A percentile compares a stretch with the other conserved stretches of the same genome.
phyloP scores from a whole-genome alignment of 768 basidiomycete genomes.

The Russula ochroleuca region DNA sequence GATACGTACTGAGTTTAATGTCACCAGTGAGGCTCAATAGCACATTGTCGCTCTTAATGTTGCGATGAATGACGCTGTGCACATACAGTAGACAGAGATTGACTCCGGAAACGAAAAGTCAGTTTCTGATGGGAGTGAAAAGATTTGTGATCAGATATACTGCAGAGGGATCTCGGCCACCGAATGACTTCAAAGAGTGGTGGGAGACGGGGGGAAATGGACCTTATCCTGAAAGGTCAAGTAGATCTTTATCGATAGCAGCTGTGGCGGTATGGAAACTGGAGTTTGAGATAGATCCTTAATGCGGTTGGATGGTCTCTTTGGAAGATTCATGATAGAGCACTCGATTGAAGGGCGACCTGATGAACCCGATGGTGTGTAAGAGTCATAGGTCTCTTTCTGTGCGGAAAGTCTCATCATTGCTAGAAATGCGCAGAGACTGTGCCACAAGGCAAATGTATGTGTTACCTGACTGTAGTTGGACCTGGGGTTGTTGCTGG shows the following conservation, averaged over 20 bases:
- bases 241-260: too few relatives aligned
- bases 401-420: neutral
- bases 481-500: conserved; percentile 31
- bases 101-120: conserved; percentile 26
- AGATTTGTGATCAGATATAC: conserved; percentile 30
- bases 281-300: too few relatives aligned
- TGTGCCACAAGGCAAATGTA: neutral
- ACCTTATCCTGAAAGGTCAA: neutral
- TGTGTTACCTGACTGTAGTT: conserved; percentile 6
- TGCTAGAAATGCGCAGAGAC: neutral
- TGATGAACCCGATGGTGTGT: neutral
- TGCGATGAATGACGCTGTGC: conserved; percentile 96
- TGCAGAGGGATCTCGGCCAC: conserved; percentile 6
- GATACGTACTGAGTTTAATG: conserved; percentile 89
- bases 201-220: too few relatives aligned
- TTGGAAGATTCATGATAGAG: neutral
- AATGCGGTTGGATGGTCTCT: neutral
- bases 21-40: conserved; percentile 89
- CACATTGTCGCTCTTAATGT: conserved; percentile 99
- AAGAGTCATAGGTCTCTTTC: neutral
- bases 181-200: too few relatives aligned
- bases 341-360: too few relatives aligned
- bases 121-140: conserved; percentile 32
- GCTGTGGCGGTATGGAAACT: too few relatives aligned
- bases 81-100: conserved; percentile 33